A percentile compares a stretch with the other conserved stretches of the same genome.
phyloP scores from a whole-genome alignment of 2,329 filamentous ascomycete genomes.

The Fusarium sp. region DNA sequence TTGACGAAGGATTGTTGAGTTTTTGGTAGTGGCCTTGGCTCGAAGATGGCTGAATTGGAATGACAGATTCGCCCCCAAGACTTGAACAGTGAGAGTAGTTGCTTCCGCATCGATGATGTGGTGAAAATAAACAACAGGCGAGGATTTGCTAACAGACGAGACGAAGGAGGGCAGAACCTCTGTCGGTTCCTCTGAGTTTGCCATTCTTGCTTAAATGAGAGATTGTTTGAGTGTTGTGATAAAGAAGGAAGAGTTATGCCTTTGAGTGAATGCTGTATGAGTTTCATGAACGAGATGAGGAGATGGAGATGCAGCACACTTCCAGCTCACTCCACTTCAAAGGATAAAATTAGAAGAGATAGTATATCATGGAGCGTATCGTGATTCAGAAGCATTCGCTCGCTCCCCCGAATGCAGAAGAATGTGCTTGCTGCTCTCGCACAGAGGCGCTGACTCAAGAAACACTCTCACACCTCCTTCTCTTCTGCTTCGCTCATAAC shows the following conservation, averaged over 20 bases:
- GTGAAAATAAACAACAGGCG: slow-evolving; percentile 52
- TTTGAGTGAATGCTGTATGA: slow-evolving; percentile 14
- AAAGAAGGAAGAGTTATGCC: neutral
- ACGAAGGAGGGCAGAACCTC: slow-evolving; percentile 43
- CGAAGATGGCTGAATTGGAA: slow-evolving; percentile 51
- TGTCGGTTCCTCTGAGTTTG: slow-evolving; percentile 19
- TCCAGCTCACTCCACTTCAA: slow-evolving; percentile 3
- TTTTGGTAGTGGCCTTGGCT: slow-evolving; percentile 16
- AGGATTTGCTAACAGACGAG: slow-evolving; percentile 30
- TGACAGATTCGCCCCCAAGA: slow-evolving; percentile 53
- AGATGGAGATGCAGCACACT: slow-evolving; percentile 4
- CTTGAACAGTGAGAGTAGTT: slow-evolving; percentile 49
- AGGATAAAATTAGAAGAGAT: neutral
- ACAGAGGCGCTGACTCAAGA: neutral
- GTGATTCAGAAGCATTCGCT: slow-evolving; percentile 12
- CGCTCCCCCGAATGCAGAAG: neutral
- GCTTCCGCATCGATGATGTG: slow-evolving; percentile 49
- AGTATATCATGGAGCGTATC: neutral
- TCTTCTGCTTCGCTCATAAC: slow-evolving; percentile 1
- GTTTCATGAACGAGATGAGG: slow-evolving; percentile 7
- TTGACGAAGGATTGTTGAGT: slow-evolving; percentile 10
- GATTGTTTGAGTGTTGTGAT: neutral
- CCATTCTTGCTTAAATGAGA: slow-evolving; percentile 7
- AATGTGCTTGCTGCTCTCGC: no score
- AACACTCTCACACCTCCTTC: neutral